Evolutionary conservation across 495 filamentous ascomycete species (phyloP), one percentile per base, ranked within the genome.

Genomic region (Aspergillus sclerotiicarbonarius): DNA sequence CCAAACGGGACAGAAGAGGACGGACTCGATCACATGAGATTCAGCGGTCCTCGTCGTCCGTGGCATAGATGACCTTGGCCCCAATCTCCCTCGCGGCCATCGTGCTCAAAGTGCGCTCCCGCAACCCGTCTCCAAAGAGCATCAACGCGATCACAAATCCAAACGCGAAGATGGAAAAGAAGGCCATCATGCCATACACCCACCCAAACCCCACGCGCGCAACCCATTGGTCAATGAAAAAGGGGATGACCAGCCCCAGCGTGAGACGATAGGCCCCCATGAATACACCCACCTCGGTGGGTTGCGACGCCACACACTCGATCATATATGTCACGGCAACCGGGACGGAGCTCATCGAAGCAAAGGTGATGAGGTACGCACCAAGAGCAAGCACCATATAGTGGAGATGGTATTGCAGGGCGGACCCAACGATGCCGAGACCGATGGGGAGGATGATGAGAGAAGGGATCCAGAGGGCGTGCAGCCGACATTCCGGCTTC

Each of bases 181-280:
- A 76, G 0, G 77, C 77, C 70, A 74, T 74, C 71, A 77, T 82
- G 0, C 80, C 80, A 67, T 77, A 82, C 0, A 77, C 73, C 80
- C 80, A 83, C 10, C 79, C 78, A 12, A 80, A 59, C 30, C 65
- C 70, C 1, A 82, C 77, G 37, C 64, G 68, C 6, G 58, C 73
- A 8, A 72, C 71, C 78, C 80, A 83, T 3, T 69, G 65, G 41
- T 73, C 65, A 49, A 81, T 73, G 58, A 74, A 81, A 56, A 83
- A 83, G 50, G 70, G 72, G 12, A 81, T 73, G 0, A 70, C 70
- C 29, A 82, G 58, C 4, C 79, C 78, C 33, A 78, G 69, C 3
- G 66, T 62, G 39, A 82, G 65, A 0, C 78, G 71, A 53, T 75
- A 80, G 10, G 69, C 63, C 18, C 73, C 74, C 44, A 78, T 65